Percentiles rank a stretch among this genome's conserved stretches.
Evolutionary conservation across 75 land plant species (phyloP).

Genomic region (Ceratopteris richardii): DNA sequence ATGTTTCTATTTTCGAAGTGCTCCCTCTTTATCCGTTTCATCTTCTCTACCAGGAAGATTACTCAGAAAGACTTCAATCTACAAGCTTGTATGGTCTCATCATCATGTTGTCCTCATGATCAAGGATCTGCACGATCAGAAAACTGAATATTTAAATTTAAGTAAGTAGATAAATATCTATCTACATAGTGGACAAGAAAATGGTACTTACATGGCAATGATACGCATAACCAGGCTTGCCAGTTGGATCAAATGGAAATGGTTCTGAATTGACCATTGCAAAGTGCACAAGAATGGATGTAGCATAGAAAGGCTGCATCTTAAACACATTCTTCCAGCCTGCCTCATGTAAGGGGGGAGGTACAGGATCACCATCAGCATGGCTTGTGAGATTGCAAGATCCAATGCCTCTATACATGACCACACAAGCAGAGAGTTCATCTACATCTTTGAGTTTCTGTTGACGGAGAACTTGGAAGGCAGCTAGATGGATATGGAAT

Average conservation of each 20-base stretch:
- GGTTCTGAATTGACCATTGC: conserved; percentile 2
- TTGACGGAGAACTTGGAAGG: conserved; percentile 9
- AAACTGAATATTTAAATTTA: too few species aligned
- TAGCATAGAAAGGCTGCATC: conserved; percentile 18
- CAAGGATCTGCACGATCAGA: conserved; percentile 25
- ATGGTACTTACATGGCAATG: conserved; percentile 38
- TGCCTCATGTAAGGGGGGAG: conserved; percentile 11
- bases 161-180: too few species aligned
- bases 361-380: neutral
- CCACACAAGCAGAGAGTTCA: neutral
- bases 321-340: conserved; percentile 44
- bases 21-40: too few species aligned
- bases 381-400: neutral
- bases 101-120: conserved; percentile 44
- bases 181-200: too few species aligned
- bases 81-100: conserved; percentile 23
- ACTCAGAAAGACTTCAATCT: too few species aligned
- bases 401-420: neutral
- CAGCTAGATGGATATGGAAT: conserved; percentile 19
- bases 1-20: too few species aligned
- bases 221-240: conserved; percentile 32
- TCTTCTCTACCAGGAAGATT: too few species aligned
- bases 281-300: conserved; percentile 18
- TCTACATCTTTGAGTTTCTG: neutral
- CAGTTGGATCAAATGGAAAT: conserved; percentile 31